phyloP scores from a whole-genome alignment of 2,329 filamentous ascomycete genomes.

The Colletotrichum simmondsii region DNA sequence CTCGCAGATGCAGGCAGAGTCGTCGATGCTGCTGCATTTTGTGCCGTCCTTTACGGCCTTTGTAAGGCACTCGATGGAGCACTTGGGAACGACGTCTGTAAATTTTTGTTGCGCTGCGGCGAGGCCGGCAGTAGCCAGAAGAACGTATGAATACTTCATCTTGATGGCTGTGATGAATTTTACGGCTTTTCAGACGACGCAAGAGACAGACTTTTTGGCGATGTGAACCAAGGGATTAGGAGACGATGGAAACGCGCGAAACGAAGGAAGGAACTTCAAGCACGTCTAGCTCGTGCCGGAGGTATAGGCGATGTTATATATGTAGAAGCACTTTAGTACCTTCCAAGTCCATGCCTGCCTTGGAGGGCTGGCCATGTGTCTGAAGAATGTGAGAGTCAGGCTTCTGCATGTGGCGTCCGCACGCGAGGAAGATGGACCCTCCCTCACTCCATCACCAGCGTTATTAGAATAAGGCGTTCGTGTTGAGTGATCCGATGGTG shows the following conservation, averaged over 20 bases:
- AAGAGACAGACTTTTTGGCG: not conserved
- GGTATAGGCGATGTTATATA: not conserved
- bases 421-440: not conserved
- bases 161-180: not conserved
- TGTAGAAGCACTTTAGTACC: not conserved
- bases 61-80: conserved; percentile 37
- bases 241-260: too few relatives aligned
- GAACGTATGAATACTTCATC: conserved; percentile 36
- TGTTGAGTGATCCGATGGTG: conserved; percentile 14
- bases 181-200: not conserved
- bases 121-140: conserved; percentile 31
- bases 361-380: not conserved
- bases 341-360: not conserved
- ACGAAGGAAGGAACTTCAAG: not conserved
- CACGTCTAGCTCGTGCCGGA: not conserved
- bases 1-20: conserved; percentile 38
- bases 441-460: not conserved
- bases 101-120: conserved; percentile 32
- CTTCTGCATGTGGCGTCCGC: conserved; percentile 5
- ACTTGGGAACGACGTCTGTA: conserved; percentile 37
- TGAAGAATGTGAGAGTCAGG: conserved; percentile 1
- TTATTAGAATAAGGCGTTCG: conserved; percentile 14
- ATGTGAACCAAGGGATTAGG: not conserved
- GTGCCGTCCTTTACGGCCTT: conserved; percentile 36
- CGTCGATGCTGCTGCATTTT: conserved; percentile 35